Conservation (phyloP, 2,329 filamentous ascomycete genomes). For the Hymenoscyphus scutula region DNA sequence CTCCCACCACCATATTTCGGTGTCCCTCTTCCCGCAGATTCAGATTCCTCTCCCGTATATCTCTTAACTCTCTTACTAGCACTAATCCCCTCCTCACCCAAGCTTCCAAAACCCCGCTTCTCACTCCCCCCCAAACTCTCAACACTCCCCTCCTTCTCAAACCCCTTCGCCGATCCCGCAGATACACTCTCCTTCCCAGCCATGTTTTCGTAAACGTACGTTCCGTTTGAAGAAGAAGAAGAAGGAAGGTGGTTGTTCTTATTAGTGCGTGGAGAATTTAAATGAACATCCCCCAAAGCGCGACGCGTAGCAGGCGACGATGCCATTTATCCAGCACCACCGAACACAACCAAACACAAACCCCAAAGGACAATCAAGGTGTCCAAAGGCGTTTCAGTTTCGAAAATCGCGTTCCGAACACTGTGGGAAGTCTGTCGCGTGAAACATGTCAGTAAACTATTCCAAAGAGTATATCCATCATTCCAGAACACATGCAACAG, state of each 20-base stretch:
- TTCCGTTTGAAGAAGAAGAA: not conserved
- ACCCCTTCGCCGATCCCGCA: not conserved
- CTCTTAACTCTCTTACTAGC: not conserved
- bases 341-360: not conserved
- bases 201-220: not conserved
- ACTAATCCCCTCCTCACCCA: not conserved
- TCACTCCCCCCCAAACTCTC: not conserved
- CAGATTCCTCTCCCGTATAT: not conserved
- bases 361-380: too few relatives aligned
- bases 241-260: too few relatives aligned
- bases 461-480: too few relatives aligned
- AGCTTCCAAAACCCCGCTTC: not conserved
- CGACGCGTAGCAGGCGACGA: slow-evolving; percentile 21
- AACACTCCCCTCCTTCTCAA: slow-evolving; percentile 1
- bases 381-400: not conserved
- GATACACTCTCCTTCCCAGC: not conserved
- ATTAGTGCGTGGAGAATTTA: slow-evolving; percentile 15
- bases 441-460: too few relatives aligned
- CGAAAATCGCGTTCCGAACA: not conserved
- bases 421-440: too few relatives aligned
- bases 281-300: slow-evolving; percentile 66
- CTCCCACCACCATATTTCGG: not conserved
- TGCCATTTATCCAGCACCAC: not conserved
- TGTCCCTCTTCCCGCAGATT: not conserved
- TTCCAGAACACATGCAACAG: too few relatives aligned